These are phyloP conservation scores for Hypoxylon sp. DNA, from an alignment of 2,329 filamentous ascomycete genomes.

Conservation along the genomic window DNA sequence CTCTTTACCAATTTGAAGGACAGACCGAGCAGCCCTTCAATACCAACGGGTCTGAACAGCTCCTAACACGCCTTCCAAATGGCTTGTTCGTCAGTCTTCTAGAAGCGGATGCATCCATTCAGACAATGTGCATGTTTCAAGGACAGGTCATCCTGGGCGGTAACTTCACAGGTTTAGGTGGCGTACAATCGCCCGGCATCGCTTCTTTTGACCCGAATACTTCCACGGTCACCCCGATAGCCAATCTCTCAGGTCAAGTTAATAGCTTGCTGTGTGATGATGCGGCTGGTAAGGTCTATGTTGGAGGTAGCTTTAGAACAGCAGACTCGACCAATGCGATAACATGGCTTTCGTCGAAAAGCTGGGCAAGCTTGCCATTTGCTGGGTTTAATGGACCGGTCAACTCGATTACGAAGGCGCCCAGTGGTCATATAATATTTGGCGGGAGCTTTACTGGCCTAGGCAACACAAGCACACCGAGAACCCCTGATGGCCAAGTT, in stretches of 20 bases:
- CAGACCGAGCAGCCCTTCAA: slow-evolving; percentile 78
- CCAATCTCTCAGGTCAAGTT: slow-evolving; percentile 87
- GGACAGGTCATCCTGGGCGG: slow-evolving; percentile 84
- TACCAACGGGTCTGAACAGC: slow-evolving; percentile 83
- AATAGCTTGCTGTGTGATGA: slow-evolving; percentile 86
- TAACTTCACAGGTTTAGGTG: slow-evolving; percentile 93
- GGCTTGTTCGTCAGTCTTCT: slow-evolving; percentile 83
- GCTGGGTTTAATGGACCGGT: slow-evolving; percentile 95
- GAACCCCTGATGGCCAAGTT: slow-evolving; percentile 78
- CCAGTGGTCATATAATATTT: slow-evolving; percentile 90
- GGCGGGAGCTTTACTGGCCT: slow-evolving; percentile 91
- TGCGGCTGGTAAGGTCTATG: slow-evolving; percentile 83
- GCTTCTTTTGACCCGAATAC: slow-evolving; percentile 85
- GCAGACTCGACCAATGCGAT: slow-evolving; percentile 91
- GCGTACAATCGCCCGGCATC: slow-evolving; percentile 80
- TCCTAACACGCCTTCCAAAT: slow-evolving; percentile 87
- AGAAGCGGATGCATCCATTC: slow-evolving; percentile 85
- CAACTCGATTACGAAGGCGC: slow-evolving; percentile 83
- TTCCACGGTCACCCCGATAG: slow-evolving; percentile 77
- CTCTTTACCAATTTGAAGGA: slow-evolving; percentile 86
- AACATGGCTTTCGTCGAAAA: slow-evolving; percentile 77
- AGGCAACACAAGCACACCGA: slow-evolving; percentile 81
- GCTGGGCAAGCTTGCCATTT: slow-evolving; percentile 88
- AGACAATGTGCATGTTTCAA: slow-evolving; percentile 87
- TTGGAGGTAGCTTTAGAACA: slow-evolving; percentile 88